Conservation (phyloP, 2,329 filamentous ascomycete genomes). For the Epichloe sylvatica region DNA sequence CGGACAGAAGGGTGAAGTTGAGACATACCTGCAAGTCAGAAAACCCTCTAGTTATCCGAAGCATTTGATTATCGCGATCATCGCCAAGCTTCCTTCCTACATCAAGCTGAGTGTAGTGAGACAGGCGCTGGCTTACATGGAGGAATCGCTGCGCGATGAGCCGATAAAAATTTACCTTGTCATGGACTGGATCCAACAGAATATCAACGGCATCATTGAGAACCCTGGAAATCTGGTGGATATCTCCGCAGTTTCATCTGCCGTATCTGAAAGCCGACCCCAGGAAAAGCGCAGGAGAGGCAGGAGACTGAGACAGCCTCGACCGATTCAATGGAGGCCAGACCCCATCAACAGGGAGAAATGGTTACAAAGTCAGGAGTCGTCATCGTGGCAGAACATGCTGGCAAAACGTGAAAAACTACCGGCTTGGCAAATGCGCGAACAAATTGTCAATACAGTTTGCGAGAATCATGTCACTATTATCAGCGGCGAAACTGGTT, state of each 20-base stretch:
- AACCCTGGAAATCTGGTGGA: constrained; percentile 73
- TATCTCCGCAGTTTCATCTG: constrained; percentile 64
- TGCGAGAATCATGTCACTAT: constrained; percentile 76
- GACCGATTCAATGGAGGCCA: constrained; percentile 49
- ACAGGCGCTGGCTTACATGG: constrained; percentile 57
- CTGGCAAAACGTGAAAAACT: constrained; percentile 55
- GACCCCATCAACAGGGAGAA: constrained; percentile 47
- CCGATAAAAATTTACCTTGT: constrained; percentile 82
- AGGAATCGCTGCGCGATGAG: constrained; percentile 59
- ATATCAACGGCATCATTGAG: constrained; percentile 69
- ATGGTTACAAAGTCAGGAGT: constrained; percentile 57
- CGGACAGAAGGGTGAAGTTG: constrained; percentile 33
- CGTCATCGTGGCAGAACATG: constrained; percentile 59
- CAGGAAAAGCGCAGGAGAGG: constrained; percentile 13
- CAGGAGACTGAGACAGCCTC: constrained; percentile 31
- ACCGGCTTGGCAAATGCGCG: constrained; percentile 75
- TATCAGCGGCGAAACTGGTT: constrained; percentile 92
- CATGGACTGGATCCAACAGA: constrained; percentile 80
- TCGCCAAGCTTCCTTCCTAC: constrained; percentile 68
- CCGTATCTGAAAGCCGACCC: constrained; percentile 40
- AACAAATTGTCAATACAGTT: constrained; percentile 64
- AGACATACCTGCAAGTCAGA: constrained; percentile 51
- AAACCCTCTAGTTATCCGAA: constrained; percentile 62
- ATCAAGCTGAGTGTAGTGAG: constrained; percentile 82
- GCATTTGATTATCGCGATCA: constrained; percentile 54